Percentiles rank a stretch among this genome's conserved stretches.
phyloP scores from a whole-genome alignment of 73 alveolate species.

The Paramecium octaurelia region DNA sequence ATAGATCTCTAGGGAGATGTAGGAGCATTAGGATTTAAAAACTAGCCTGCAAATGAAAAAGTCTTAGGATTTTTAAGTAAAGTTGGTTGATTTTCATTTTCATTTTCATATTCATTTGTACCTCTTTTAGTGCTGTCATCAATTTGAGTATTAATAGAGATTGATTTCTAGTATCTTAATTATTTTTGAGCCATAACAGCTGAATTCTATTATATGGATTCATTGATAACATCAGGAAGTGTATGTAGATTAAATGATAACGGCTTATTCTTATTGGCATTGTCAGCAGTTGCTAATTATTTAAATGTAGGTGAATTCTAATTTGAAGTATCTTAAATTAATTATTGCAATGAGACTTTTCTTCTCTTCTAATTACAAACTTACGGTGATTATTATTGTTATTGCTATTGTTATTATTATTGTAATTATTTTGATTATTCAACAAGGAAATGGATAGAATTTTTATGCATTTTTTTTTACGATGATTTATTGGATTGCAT shows the following conservation, averaged over 20 bases:
- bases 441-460: slow-evolving; percentile 9
- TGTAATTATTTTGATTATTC: slow-evolving; percentile 5
- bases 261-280: background rate
- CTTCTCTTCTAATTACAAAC: background rate
- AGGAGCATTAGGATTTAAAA: slow-evolving; percentile 26
- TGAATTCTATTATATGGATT: background rate
- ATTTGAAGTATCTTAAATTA: background rate
- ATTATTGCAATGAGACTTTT: background rate
- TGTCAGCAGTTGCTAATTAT: background rate
- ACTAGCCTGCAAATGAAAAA: background rate
- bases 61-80: background rate
- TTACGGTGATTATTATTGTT: background rate
- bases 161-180: background rate
- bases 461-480: background rate
- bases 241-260: slow-evolving; percentile 14
- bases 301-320: slow-evolving; percentile 6
- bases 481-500: background rate
- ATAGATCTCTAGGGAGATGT: slow-evolving; percentile 16
- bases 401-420: background rate
- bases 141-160: background rate
- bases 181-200: background rate
- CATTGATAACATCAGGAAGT: background rate
- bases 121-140: background rate
- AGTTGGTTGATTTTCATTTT: slow-evolving; percentile 31
- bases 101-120: background rate